Base-by-base conservation (phyloP, 495 filamentous ascomycete species). In the Podospora pseudopauciseta region DNA sequence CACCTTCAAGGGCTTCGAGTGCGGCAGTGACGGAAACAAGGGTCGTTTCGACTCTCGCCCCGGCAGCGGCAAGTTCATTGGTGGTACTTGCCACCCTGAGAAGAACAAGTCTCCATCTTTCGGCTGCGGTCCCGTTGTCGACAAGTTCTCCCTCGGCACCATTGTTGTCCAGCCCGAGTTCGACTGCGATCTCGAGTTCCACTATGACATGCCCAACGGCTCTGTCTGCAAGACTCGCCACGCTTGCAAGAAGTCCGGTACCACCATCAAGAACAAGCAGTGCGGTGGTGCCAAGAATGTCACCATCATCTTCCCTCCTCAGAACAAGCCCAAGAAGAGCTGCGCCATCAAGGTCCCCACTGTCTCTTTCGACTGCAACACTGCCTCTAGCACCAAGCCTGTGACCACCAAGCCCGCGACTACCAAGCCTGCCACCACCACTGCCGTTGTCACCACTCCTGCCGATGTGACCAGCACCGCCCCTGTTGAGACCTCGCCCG, bases 221-320 rank as follows among this genome's bases (percentile, higher is more conserved):
- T 88, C 86, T 55, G 85, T 80, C 66, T 97, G 94, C 87, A 91
- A 88, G 78, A 88, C 93, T 77, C 87, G 84, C 54, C 81, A 85
- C 65, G 71, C 79, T 32, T 95, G 91, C 85, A 83, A 81, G 63
- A 79, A 85, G 60, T 81, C 81, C 27, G 91, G 91, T 73, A 87
- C 87, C 63, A 84, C 81, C 64, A 83, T 97, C 70, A 77, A 84
- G 78, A 97, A 97, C 83, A 86, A 83, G 68, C 92, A 97, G 82
- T 97, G 94, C 77, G 94, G 93, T 85, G 93, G 94, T 80, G 94
- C 94, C 67, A 90, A 84, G 74, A 85, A 85, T 26, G 92, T 97
- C 44, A 87, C 86, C 49, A 88, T 96, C 74, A 84, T 91, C 77
- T 87, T 92, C 73, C 91, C 91, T 18, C 73, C 80, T 7, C 79